Evolutionary conservation across 768 basidiomycete species (phyloP), one percentile per base, ranked within the genome.

Genomic region (Hericium coralloides): DNA sequence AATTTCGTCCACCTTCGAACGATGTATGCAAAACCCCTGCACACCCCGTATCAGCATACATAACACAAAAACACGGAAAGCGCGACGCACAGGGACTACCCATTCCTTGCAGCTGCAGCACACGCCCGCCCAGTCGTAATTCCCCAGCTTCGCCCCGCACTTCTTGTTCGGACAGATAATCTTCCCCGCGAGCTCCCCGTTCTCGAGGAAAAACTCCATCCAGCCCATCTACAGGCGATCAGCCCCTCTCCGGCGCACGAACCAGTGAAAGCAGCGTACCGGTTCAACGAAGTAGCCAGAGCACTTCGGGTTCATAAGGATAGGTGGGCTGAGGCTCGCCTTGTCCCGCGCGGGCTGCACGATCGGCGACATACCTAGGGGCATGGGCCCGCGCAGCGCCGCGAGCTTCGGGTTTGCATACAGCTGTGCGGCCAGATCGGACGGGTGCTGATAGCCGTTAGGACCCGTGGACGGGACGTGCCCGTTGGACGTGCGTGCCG

Each of bases 201-300:
- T 69, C 38, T 82, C 77, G 9, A 98, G 73, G 63, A 87, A 80
- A 4, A 84, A 78, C 52, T 92, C 85, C 95, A 99, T 99, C 97
- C 95, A 99, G 65, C 85, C 87, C 83, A 97, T 85, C 93, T 72
- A 43, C 38, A 49, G 39, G 15, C 48, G 12, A 38, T 48, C 14
- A 43, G 31, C 7, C 31, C 7, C 31, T 31, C 31, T 31, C 31
- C 31, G 6, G 6, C 26, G 50, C 55, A 17, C 15, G 20, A n/a
- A 26, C 26, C 12, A 10, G 23, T 25, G 45, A 38, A 49, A 57
- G 20, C 20, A 8, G 77, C 89, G 63, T 65, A 97, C 92, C 37
- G 94, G 93, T 68, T 98, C 95, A 48, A 98, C 83, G 66, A 98
- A 98, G 70, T 99, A 99, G 8, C 94, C 95, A 1, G 94, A 95